Conservation (phyloP, 495 filamentous ascomycete genomes). For the Rhypophila decipiens region DNA sequence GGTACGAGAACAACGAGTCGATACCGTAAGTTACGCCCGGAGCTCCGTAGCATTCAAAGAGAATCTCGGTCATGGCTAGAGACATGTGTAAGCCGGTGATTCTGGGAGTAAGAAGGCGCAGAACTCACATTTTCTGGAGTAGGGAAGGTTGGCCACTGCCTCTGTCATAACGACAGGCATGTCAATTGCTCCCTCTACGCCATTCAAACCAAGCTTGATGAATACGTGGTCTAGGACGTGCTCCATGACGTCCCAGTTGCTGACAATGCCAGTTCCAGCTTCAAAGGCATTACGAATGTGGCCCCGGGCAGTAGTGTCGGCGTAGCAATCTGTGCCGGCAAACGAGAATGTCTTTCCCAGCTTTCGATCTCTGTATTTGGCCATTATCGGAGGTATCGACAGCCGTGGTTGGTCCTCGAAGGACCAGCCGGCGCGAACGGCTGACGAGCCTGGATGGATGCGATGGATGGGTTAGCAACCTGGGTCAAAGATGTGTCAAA, state of each 20-base stretch:
- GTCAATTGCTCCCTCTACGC: constrained; percentile 63
- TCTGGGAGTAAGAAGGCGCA: background rate
- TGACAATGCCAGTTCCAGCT: constrained; percentile 78
- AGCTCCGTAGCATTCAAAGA: constrained; percentile 90
- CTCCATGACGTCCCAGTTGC: constrained; percentile 97
- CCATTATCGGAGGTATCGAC: constrained; percentile 78
- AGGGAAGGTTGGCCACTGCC: constrained; percentile 80
- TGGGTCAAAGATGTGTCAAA: too few species aligned
- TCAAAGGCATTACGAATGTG: constrained; percentile 91
- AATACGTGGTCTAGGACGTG: constrained; percentile 88
- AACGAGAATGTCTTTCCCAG: constrained; percentile 82
- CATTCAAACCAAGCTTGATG: constrained; percentile 83
- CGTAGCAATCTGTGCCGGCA: constrained; percentile 83
- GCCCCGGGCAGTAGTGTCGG: constrained; percentile 85
- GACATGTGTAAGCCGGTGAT: background rate
- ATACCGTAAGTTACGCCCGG: constrained; percentile 89
- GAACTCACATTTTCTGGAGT: constrained; percentile 73
- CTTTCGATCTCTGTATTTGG: constrained; percentile 90
- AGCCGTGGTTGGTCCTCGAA: constrained; percentile 77
- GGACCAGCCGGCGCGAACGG: constrained; percentile 89
- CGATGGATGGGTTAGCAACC: too few species aligned
- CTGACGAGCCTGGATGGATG: constrained; percentile 89
- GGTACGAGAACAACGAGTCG: constrained; percentile 92
- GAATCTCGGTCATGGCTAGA: constrained; percentile 88
- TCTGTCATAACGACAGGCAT: constrained; percentile 94